Conservation (phyloP, 345 rosid species). For the Pugionium dolabratum region DNA sequence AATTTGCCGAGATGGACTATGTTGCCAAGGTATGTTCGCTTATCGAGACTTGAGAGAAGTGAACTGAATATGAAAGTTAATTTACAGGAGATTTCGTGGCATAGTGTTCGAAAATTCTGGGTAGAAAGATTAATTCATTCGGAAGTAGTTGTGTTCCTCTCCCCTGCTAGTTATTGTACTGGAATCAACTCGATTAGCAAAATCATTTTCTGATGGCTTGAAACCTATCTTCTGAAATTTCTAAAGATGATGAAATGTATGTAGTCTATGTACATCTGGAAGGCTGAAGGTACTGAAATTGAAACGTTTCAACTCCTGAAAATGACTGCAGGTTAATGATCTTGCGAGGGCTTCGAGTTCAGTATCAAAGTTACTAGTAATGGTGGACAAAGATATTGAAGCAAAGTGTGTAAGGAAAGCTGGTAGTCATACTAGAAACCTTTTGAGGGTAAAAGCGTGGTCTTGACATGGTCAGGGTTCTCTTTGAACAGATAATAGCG, state of each 20-base stretch:
- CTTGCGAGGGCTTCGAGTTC: constrained; percentile 74
- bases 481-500: constrained; percentile 70
- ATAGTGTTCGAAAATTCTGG: not conserved
- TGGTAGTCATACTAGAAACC: constrained; percentile 90
- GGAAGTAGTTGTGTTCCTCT: not conserved
- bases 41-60: not conserved
- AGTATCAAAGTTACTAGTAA: constrained; percentile 47
- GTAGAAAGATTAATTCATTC: not conserved
- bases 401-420: constrained; percentile 58
- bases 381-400: constrained; percentile 65
- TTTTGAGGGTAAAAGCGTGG: constrained; percentile 92
- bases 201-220: not conserved
- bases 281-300: not conserved
- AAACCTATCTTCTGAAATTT: constrained; percentile 23
- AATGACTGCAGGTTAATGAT: constrained; percentile 65
- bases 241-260: not conserved
- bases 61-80: not conserved
- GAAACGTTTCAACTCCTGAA: not conserved
- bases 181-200: constrained; percentile 12
- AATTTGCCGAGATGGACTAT: constrained; percentile 93
- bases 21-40: constrained; percentile 71
- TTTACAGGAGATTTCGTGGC: not conserved
- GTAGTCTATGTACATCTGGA: constrained; percentile 13
- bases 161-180: not conserved
- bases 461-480: constrained; percentile 87